A percentile compares a stretch with the other conserved stretches of the same genome.
phyloP scores from a whole-genome alignment of 352 stramenopile species.

The Pythium monospermum region DNA sequence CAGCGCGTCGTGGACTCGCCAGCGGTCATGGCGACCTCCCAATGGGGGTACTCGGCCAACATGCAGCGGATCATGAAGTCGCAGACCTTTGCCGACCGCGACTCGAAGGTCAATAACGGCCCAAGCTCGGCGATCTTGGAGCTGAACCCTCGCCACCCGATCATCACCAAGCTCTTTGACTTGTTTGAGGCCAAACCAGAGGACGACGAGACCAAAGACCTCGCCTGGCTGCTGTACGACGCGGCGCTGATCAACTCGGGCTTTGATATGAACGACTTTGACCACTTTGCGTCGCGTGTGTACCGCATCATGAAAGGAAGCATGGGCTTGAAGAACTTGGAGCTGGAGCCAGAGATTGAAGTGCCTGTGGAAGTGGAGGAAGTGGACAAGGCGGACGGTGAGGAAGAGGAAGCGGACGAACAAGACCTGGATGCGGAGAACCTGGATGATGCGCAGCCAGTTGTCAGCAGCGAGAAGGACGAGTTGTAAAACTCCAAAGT shows the following conservation, averaged over 20 bases:
- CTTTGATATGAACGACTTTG: constrained; percentile 93
- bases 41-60: constrained; percentile 98
- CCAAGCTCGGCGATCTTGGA: constrained; percentile 93
- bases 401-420: constrained; percentile 39
- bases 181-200: constrained; percentile 59
- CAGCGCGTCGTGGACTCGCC: constrained; percentile 92
- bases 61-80: constrained; percentile 99
- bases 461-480: constrained; percentile 61
- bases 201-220: constrained; percentile 87
- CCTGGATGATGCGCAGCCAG: constrained; percentile 14
- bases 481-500: constrained; percentile 41
- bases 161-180: constrained; percentile 95
- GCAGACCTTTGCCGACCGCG: constrained; percentile 93
- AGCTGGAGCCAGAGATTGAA: constrained; percentile 95
- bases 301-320: constrained; percentile 92
- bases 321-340: constrained; percentile 89
- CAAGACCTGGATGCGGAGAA: constrained; percentile 32
- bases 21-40: constrained; percentile 94
- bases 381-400: constrained; percentile 29
- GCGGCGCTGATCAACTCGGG: constrained; percentile 96
- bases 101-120: constrained; percentile 28
- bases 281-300: constrained; percentile 92
- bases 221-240: constrained; percentile 97
- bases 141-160: constrained; percentile 98
- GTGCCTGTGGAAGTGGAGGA: constrained; percentile 69